These are phyloP conservation scores for Senecio squalidus DNA, from an alignment of 140 eudicot genomes.

Conservation along the genomic window DNA sequence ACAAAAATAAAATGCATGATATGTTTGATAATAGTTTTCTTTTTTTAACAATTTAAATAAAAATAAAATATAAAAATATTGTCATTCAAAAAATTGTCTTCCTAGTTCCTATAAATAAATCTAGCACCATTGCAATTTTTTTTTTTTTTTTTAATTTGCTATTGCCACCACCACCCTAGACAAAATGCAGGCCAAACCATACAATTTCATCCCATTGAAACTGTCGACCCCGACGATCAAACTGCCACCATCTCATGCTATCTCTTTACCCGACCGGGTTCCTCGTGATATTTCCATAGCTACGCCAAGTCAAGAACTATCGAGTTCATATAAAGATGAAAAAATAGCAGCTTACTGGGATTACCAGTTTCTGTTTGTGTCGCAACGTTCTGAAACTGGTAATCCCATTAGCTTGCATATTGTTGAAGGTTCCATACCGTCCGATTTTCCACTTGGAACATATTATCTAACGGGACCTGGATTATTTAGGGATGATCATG, in stretches of 20 bases:
- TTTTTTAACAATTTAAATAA: no score
- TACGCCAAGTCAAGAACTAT: slow-evolving; percentile 28
- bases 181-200: slow-evolving; percentile 63
- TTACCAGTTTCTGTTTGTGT: slow-evolving; percentile 71
- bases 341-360: slow-evolving; percentile 75
- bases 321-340: slow-evolving; percentile 37
- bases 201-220: slow-evolving; percentile 37
- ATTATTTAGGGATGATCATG: slow-evolving; percentile 72
- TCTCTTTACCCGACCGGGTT: slow-evolving; percentile 28
- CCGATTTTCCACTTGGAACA: slow-evolving; percentile 68
- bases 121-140: slow-evolving; percentile 11
- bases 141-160: slow-evolving; percentile 4
- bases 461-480: slow-evolving; percentile 93
- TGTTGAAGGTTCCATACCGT: slow-evolving; percentile 69
- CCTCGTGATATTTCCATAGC: slow-evolving; percentile 39
- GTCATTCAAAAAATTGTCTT: slow-evolving; percentile 2
- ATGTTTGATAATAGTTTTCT: no score
- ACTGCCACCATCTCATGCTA: slow-evolving; percentile 29
- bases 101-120: slow-evolving; percentile 11
- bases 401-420: slow-evolving; percentile 50
- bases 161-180: slow-evolving; percentile 9
- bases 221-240: slow-evolving; percentile 29
- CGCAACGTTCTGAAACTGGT: slow-evolving; percentile 71
- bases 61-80: no score
- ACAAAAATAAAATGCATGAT: no score